A percentile compares a stretch with the other conserved stretches of the same genome.
phyloP scores from a whole-genome alignment of 2,329 filamentous ascomycete genomes.

The Blumeria graminis region DNA sequence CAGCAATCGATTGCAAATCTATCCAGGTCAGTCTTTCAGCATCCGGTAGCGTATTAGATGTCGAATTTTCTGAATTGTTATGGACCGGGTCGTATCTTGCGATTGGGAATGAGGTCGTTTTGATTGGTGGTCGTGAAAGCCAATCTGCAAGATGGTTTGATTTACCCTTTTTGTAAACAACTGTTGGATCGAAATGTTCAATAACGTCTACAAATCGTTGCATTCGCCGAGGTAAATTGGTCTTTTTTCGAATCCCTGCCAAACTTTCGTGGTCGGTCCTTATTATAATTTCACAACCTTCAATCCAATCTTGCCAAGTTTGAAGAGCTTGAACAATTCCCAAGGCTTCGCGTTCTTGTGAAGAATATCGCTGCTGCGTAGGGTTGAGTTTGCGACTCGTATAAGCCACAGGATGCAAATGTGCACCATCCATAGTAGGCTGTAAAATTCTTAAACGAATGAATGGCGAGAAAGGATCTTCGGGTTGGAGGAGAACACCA shows the following conservation, averaged over 20 bases:
- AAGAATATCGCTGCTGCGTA: background rate
- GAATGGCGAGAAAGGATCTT: background rate
- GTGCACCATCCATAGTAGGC: background rate
- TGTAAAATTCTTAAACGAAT: background rate
- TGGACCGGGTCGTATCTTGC: background rate
- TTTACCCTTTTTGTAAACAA: constrained; percentile 1
- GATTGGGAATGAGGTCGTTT: background rate
- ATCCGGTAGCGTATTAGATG: background rate
- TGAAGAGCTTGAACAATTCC: background rate
- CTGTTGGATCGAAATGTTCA: constrained; percentile 1
- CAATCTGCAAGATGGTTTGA: background rate
- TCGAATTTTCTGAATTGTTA: background rate
- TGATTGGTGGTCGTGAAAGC: background rate
- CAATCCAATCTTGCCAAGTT: constrained; percentile 1
- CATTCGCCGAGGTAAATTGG: background rate
- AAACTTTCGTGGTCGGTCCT: background rate
- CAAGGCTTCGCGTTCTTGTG: background rate
- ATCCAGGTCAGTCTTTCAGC: background rate
- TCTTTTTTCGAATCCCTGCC: background rate
- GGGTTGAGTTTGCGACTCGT: background rate
- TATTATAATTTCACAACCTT: background rate
- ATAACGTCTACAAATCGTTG: background rate
- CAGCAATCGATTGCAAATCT: background rate
- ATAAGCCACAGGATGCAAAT: background rate
- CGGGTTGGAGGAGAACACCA: background rate